Conservation (phyloP, 2,329 filamentous ascomycete genomes). For the Fusarium sp. region DNA sequence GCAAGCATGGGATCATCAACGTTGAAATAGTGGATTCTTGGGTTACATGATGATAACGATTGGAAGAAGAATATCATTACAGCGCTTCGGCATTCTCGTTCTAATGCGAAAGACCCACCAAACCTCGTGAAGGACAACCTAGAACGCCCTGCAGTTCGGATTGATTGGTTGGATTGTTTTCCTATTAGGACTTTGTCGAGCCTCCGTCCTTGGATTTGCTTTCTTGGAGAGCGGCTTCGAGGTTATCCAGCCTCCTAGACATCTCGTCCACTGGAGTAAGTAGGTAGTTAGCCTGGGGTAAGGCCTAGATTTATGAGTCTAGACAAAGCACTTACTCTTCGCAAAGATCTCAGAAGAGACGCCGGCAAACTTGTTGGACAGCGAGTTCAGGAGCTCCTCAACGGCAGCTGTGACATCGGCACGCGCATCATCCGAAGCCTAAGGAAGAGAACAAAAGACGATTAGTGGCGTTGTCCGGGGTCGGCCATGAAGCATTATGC, state of each 20-base stretch:
- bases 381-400: conserved; percentile 87
- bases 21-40: conserved; percentile 42
- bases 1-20: conserved; percentile 28
- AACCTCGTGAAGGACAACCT: conserved; percentile 31
- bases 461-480: conserved; percentile 35
- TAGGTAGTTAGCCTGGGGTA: conserved; percentile 29
- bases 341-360: conserved; percentile 90
- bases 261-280: conserved; percentile 87
- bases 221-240: conserved; percentile 81
- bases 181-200: conserved; percentile 54
- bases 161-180: conserved; percentile 4
- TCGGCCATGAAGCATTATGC: conserved; percentile 14
- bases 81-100: conserved; percentile 16
- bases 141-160: conserved; percentile 24
- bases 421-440: conserved; percentile 64
- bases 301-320: background rate
- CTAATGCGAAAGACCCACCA: conserved; percentile 30
- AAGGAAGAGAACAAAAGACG: conserved; percentile 7
- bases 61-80: conserved; percentile 19
- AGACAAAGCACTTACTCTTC: conserved; percentile 78
- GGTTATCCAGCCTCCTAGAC: conserved; percentile 86
- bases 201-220: conserved; percentile 63
- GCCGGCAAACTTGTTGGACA: conserved; percentile 87
- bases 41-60: conserved; percentile 37
- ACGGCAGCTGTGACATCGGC: conserved; percentile 83